Evolutionary conservation across 139 green algal genomes (phyloP).

Genomic region (Choricystis sp.): DNA sequence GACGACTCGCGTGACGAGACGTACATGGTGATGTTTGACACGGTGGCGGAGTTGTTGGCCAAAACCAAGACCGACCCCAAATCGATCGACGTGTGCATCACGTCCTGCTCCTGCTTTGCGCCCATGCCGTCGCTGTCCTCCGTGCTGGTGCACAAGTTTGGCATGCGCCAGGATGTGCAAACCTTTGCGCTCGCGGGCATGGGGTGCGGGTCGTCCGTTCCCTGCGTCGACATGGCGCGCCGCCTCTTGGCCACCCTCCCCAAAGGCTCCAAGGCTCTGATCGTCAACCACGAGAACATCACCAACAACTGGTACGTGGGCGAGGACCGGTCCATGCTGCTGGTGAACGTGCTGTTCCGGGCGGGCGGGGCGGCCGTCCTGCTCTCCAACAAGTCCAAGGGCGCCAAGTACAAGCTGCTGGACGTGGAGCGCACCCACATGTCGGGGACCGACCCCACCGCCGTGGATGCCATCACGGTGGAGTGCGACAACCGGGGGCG

Average conservation of each 20-base stretch:
- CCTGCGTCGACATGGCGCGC: constrained; percentile 32
- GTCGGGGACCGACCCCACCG: constrained; percentile 65
- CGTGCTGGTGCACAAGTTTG: constrained; percentile 68
- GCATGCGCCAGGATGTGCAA: constrained; percentile 29
- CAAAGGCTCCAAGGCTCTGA: not conserved
- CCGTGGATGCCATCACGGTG: constrained; percentile 51
- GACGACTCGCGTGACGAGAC: not conserved
- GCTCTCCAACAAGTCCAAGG: constrained; percentile 72
- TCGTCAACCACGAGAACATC: constrained; percentile 5
- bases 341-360: constrained; percentile 95
- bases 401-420: constrained; percentile 74
- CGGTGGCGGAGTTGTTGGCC: constrained; percentile 14
- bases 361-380: constrained; percentile 80
- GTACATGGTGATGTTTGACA: not conserved
- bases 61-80: constrained; percentile 15
- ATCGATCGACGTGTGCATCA: constrained; percentile 47
- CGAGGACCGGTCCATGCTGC: constrained; percentile 82
- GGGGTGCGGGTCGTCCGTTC: constrained; percentile 19
- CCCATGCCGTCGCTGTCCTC: constrained; percentile 56
- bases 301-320: constrained; percentile 46
- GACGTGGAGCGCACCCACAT: constrained; percentile 83
- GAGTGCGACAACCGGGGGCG: constrained; percentile 85
- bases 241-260: not conserved
- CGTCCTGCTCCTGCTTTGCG: constrained; percentile 62
- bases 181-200: constrained; percentile 35